phyloP scores from a whole-genome alignment of 2,329 filamentous ascomycete genomes.

The Aspergillus flavus region DNA sequence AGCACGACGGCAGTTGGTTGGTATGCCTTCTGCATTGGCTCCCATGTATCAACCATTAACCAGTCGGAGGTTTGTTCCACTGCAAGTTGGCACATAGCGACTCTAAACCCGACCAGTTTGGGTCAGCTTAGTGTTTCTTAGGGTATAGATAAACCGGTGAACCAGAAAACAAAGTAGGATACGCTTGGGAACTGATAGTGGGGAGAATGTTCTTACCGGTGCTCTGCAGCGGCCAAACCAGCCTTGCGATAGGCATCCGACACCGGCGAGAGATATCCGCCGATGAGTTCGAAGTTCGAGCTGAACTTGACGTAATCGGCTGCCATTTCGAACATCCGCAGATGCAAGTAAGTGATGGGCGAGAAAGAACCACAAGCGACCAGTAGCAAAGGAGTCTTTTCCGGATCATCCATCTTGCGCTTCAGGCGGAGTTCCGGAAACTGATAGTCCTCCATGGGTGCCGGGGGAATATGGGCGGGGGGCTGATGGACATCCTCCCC shows the following conservation, averaged over 20 bases:
- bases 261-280: conserved; percentile 81
- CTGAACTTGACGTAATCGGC: conserved; percentile 76
- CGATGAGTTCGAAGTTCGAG: conserved; percentile 80
- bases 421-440: conserved; percentile 51
- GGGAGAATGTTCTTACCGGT: conserved; percentile 54
- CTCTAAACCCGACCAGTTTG: conserved; percentile 43
- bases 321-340: conserved; percentile 88
- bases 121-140: conserved; percentile 1
- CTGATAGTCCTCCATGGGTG: conserved; percentile 43
- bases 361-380: conserved; percentile 65
- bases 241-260: conserved; percentile 78
- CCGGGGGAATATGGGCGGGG: conserved; percentile 25
- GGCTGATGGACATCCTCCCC: conserved; percentile 32
- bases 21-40: conserved; percentile 82
- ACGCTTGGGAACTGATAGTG: neutral
- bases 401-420: conserved; percentile 49
- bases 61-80: conserved; percentile 71
- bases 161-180: neutral
- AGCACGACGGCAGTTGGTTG: conserved; percentile 86
- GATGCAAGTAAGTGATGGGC: conserved; percentile 59
- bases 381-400: conserved; percentile 51
- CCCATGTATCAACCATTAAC: conserved; percentile 88
- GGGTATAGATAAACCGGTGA: neutral
- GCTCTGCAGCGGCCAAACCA: conserved; percentile 71
- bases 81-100: conserved; percentile 85